Conservation (phyloP, 2,329 filamentous ascomycete genomes). For the Parafenestella ontariensis region DNA sequence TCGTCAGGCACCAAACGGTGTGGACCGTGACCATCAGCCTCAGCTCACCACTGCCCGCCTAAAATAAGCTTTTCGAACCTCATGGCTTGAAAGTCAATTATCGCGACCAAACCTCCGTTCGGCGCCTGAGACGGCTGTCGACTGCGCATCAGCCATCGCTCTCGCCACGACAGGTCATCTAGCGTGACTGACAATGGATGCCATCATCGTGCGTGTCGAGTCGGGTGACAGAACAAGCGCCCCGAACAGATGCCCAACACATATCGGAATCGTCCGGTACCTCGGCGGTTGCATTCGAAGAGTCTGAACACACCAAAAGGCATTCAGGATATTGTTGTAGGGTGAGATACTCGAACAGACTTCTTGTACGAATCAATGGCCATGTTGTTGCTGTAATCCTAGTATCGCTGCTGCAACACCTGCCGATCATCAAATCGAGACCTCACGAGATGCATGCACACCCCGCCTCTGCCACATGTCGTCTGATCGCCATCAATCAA, state of each 20-base stretch:
- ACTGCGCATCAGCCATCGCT: slow-evolving; percentile 7
- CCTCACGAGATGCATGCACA: slow-evolving; percentile 11
- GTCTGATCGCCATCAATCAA: not conserved
- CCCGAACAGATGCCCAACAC: not conserved
- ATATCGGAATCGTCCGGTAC: not conserved
- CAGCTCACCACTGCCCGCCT: slow-evolving; percentile 24
- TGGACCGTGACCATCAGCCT: slow-evolving; percentile 8
- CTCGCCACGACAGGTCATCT: slow-evolving; percentile 5
- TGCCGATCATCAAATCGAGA: slow-evolving; percentile 12
- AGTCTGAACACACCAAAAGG: not conserved
- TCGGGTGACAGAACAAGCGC: not conserved
- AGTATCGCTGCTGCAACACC: slow-evolving; percentile 1
- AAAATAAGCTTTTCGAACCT: slow-evolving; percentile 25
- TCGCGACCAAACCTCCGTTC: slow-evolving; percentile 13
- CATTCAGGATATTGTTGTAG: not conserved
- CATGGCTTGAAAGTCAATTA: slow-evolving; percentile 18
- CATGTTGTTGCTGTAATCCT: slow-evolving; percentile 3
- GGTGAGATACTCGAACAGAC: not conserved
- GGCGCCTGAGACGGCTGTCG: slow-evolving; percentile 17
- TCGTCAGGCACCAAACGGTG: slow-evolving; percentile 30
- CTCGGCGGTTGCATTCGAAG: not conserved
- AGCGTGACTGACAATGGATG: not conserved
- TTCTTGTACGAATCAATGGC: not conserved
- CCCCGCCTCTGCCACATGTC: slow-evolving; percentile 8
- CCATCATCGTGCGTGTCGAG: not conserved